A percentile compares a stretch with the other conserved stretches of the same genome.
phyloP scores from a whole-genome alignment of 2,329 filamentous ascomycete genomes.

The Colletotrichum magnum region DNA sequence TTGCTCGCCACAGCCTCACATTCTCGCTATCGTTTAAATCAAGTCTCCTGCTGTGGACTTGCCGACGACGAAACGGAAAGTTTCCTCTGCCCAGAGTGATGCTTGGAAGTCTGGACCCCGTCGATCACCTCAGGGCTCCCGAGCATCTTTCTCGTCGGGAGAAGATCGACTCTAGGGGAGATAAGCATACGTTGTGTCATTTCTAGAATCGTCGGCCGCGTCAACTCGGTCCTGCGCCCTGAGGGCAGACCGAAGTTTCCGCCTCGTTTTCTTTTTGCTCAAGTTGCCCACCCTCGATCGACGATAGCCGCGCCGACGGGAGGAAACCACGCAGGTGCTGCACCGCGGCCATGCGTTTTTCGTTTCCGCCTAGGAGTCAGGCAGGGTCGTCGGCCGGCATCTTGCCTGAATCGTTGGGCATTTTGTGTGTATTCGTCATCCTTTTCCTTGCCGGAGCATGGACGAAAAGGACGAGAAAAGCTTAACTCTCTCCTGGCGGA shows the following conservation, averaged over 20 bases:
- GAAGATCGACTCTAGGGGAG: background rate
- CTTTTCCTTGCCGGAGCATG: background rate
- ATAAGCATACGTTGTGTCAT: background rate
- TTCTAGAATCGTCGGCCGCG: slow-evolving; percentile 12
- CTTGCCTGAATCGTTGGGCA: slow-evolving; percentile 13
- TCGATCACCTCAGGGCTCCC: no score
- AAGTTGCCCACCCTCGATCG: background rate
- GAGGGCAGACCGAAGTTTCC: slow-evolving; percentile 14
- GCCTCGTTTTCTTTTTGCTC: slow-evolving; percentile 4
- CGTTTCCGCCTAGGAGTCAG: slow-evolving; percentile 13
- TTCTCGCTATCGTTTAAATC: background rate
- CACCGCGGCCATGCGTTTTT: background rate
- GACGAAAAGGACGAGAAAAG: slow-evolving; percentile 3
- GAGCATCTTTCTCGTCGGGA: background rate
- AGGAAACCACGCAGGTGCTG: background rate
- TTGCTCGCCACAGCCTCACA: no score
- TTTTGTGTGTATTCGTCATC: slow-evolving; percentile 6
- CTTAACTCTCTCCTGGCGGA: slow-evolving; percentile 10
- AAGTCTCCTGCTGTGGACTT: background rate
- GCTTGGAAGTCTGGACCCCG: no score
- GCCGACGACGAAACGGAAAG: background rate
- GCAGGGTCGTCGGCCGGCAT: slow-evolving; percentile 1
- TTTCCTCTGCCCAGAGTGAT: background rate
- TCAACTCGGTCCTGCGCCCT: background rate
- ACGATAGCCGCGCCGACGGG: background rate